Conservation (phyloP, 768 basidiomycete genomes). For the Lactifluus volemus region DNA sequence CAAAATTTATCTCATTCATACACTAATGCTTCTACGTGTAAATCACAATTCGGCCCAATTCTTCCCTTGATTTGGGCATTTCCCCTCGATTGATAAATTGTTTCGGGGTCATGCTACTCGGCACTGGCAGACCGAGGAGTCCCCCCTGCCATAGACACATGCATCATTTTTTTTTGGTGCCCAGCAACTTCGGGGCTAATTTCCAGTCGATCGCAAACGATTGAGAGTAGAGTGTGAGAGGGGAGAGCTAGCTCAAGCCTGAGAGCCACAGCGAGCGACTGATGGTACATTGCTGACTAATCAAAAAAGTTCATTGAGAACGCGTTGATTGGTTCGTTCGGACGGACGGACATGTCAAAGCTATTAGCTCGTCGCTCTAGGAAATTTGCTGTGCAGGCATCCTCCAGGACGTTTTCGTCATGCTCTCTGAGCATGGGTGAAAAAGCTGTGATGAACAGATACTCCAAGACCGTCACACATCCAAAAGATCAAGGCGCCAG, state of each 20-base stretch:
- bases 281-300: neutral
- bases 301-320: neutral
- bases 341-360: constrained; percentile 4
- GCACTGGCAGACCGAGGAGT: too few species aligned
- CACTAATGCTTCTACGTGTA: too few species aligned
- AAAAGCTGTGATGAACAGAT: constrained; percentile 39
- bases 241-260: too few species aligned
- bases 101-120: neutral
- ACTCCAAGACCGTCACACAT: constrained; percentile 78
- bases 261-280: too few species aligned
- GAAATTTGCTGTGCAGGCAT: neutral
- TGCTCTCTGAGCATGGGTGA: constrained; percentile 16
- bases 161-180: neutral
- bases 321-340: neutral
- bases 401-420: constrained; percentile 22
- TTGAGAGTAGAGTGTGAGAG: neutral
- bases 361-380: constrained; percentile 4
- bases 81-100: neutral
- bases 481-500: constrained; percentile 94
- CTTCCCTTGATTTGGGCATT: neutral
- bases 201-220: neutral
- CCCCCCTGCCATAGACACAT: neutral
- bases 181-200: neutral
- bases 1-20: too few species aligned
- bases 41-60: too few species aligned